Evolutionary conservation across 148 eudicot species (phyloP).

Genomic region (Spergularia marina): DNA sequence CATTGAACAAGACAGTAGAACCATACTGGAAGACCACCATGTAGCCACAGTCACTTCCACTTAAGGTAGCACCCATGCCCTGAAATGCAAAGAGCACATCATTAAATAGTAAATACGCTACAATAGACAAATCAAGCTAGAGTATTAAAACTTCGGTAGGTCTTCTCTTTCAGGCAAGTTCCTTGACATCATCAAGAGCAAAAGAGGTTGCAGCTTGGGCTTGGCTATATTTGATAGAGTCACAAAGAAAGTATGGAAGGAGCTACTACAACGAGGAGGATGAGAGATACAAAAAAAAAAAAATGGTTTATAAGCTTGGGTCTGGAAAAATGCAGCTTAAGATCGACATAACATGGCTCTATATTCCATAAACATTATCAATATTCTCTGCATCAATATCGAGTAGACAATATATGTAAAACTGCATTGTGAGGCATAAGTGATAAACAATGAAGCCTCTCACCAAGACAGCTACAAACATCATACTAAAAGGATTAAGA

Average conservation of each 20-base stretch:
- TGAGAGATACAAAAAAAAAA: not conserved
- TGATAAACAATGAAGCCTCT: no score
- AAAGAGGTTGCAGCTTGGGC: conserved; percentile 9
- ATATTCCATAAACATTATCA: no score
- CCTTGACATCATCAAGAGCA: not conserved
- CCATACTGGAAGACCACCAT: conserved; percentile 95
- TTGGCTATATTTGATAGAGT: not conserved
- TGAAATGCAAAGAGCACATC: conserved; percentile 32
- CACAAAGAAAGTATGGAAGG: not conserved
- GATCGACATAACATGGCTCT: not conserved
- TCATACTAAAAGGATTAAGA: no score
- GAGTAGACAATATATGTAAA: no score
- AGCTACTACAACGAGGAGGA: not conserved
- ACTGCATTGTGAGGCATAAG: no score
- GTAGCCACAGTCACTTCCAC: conserved; percentile 73
- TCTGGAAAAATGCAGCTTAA: not conserved
- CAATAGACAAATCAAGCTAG: not conserved
- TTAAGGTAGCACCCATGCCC: conserved; percentile 63
- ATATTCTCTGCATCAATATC: no score
- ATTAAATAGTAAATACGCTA: not conserved
- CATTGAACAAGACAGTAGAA: conserved; percentile 89
- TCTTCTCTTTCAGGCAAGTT: not conserved
- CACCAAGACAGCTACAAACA: no score
- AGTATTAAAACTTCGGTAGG: not conserved
- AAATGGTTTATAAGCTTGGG: not conserved